These are phyloP conservation scores for Platanus orientalis DNA, from an alignment of 164 flowering plant genomes.

Conservation along the genomic window DNA sequence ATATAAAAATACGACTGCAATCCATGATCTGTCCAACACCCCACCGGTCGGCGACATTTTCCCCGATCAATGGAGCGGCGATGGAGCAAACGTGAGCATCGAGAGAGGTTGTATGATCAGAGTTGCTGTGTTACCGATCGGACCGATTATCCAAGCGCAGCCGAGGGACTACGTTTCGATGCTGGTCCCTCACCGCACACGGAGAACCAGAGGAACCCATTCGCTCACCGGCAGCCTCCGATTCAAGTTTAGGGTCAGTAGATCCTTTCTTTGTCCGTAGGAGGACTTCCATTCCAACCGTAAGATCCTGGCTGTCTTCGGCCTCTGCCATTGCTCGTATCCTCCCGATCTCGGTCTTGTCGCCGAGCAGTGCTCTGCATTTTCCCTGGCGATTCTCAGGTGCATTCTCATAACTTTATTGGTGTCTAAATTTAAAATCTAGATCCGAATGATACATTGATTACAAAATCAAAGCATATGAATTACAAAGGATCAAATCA, in stretches of 20 bases:
- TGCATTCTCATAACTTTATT: conserved; percentile 2
- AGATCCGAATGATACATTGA: no score
- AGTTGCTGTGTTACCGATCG: conserved; percentile 82
- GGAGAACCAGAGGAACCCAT: conserved; percentile 95
- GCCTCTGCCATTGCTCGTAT: conserved; percentile 84
- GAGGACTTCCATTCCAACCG: conserved; percentile 94
- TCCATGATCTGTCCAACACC: no score
- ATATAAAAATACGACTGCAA: no score
- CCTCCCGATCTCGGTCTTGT: conserved; percentile 72
- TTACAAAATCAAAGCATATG: no score
- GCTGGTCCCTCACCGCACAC: conserved; percentile 65
- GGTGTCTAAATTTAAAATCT: no score
- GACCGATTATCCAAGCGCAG: conserved; percentile 48
- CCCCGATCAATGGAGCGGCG: no score
- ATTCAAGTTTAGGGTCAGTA: conserved; percentile 81
- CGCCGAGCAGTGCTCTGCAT: conserved; percentile 73
- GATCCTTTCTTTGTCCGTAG: conserved; percentile 81
- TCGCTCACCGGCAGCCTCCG: conserved; percentile 78
- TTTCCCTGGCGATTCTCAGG: conserved; percentile 89
- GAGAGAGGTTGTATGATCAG: conserved; percentile 86
- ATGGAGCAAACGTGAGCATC: conserved; percentile 98
- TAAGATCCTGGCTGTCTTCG: conserved; percentile 81
- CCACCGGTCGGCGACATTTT: no score
- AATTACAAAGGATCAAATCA: no score
- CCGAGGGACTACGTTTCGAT: conserved; percentile 72